phyloP scores from a whole-genome alignment of 345 rosid species.

The Turnera subulata region DNA sequence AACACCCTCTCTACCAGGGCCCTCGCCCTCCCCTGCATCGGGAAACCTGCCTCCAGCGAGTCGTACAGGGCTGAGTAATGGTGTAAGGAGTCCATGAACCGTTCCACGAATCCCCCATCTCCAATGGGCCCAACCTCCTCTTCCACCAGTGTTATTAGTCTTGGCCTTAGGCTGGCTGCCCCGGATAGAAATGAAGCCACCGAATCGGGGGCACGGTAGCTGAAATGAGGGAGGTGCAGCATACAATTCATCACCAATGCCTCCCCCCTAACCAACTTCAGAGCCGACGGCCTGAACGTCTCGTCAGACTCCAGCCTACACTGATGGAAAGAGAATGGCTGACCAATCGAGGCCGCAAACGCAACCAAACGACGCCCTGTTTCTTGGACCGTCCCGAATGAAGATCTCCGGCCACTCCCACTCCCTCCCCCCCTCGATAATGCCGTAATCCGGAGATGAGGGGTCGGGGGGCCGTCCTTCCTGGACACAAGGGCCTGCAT shows the following conservation, averaged over 20 bases:
- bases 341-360: constrained; percentile 74
- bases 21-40: constrained; percentile 56
- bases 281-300: constrained; percentile 40
- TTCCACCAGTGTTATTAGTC: constrained; percentile 55
- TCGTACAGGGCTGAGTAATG: constrained; percentile 82
- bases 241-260: constrained; percentile 71
- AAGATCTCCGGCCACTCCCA: constrained; percentile 23
- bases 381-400: constrained; percentile 62
- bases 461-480: constrained; percentile 48
- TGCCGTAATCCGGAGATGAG: constrained; percentile 85
- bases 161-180: constrained; percentile 52
- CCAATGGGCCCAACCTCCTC: constrained; percentile 56
- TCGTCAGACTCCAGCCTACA: constrained; percentile 60
- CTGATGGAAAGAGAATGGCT: constrained; percentile 77
- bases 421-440: constrained; percentile 49
- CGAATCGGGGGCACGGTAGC: constrained; percentile 48
- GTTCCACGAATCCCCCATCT: constrained; percentile 53
- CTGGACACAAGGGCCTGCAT: constrained; percentile 77
- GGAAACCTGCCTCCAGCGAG: constrained; percentile 74
- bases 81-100: constrained; percentile 78
- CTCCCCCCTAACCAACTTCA: constrained; percentile 73
- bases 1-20: constrained; percentile 65
- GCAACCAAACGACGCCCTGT: constrained; percentile 66
- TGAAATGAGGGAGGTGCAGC: constrained; percentile 71
- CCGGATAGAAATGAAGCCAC: constrained; percentile 57